Base-by-base conservation (phyloP, 805 yeast species). In the Candida golubevii region DNA sequence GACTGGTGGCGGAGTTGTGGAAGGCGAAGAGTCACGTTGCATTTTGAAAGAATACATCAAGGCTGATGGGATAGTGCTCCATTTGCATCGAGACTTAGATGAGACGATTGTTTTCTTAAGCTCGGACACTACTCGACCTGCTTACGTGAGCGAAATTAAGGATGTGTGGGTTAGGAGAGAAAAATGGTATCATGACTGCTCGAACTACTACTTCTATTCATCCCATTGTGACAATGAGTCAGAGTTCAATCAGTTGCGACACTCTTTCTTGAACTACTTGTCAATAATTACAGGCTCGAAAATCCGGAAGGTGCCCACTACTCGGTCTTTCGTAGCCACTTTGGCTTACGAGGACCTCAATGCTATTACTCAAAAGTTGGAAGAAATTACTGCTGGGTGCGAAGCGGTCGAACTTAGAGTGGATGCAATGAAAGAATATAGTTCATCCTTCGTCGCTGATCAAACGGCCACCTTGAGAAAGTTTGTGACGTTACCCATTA, bases 1-100 rank as follows among this genome's bases (percentile, higher is more conserved):
- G 0, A 87, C 97, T 39, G 99, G 99, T 30, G 99, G 99, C 36
- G 99, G 99, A 8, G 74, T 93, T 48, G 95, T 93, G 26, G 98
- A 91, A 65, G 76, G 76, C 33, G 73, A 73, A 7, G 75, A 63
- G n/a, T 80, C 95, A 5, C 78, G 97, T 55, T 72, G 72, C 9
- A 52, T 79, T 7, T 71, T 93, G 61, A 75, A 81, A 54, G 60
- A 71, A 7, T 85, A 80, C 61, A 57, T 62, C 34, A 56, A 67
- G 18, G 50, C 64, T 11, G 86, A 85, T 26, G 96, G 96, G 33
- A 75, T 86, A 51, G 98, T 93, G 10, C 71, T 93, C 44, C 97
- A 93, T 57, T 74, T 93, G 47, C 97, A 91, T 63, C 83, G 99
- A 53, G 86, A 87, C 56, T 77, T 91, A 49, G 82, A 80, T 45